Percentiles rank a stretch among this genome's conserved stretches.
Evolutionary conservation across 1,139 yeast species (phyloP).

Genomic region (Nadsonia starkeyi-henricii): DNA sequence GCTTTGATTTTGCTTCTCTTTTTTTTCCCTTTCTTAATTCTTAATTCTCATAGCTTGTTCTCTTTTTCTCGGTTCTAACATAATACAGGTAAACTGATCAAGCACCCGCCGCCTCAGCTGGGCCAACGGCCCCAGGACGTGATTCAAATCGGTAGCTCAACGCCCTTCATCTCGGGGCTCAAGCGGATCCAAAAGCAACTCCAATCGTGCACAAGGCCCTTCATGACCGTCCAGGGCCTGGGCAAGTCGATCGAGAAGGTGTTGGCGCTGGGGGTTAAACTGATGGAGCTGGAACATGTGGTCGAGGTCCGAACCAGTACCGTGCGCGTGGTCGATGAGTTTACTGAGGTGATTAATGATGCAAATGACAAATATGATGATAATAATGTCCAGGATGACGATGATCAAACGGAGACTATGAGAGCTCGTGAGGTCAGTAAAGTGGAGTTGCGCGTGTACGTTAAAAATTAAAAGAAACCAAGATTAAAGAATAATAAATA

Average conservation of each 20-base stretch:
- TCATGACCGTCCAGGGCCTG: neutral
- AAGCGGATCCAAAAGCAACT: neutral
- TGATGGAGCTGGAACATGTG: neutral
- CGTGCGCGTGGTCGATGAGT: neutral
- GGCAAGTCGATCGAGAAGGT: neutral
- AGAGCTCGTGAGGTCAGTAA: neutral
- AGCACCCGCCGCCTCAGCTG: neutral
- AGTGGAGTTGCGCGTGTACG: neutral
- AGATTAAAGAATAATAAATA: neutral
- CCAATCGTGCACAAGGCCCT: neutral
- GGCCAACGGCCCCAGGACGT: neutral
- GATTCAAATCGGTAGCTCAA: neutral
- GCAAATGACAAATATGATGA: no score
- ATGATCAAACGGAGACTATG: neutral
- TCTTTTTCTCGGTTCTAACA: no score
- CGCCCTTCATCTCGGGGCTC: neutral
- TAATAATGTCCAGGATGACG: neutral
- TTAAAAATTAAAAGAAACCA: neutral
- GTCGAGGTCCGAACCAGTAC: neutral
- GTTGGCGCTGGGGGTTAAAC: neutral
- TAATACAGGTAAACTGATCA: neutral
- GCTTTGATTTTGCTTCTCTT: no score
- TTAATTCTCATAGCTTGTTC: no score
- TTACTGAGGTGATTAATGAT: neutral
- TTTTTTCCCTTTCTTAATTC: no score